Conservation (phyloP, 768 basidiomycete species). For the Xerocomus potaroensis region DNA sequence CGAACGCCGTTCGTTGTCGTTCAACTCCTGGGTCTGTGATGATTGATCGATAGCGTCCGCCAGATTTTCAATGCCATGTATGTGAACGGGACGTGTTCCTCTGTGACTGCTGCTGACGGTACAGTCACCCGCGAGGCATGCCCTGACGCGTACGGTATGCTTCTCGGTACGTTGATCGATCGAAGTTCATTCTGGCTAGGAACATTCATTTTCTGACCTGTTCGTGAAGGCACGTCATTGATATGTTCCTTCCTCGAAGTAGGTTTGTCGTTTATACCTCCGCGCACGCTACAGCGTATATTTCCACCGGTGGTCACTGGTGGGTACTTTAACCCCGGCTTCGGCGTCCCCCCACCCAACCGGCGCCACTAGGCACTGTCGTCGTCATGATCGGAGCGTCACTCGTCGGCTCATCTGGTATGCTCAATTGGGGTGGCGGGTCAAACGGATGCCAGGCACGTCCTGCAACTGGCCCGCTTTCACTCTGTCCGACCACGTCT, state of each 20-base stretch:
- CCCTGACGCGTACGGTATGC: slow-evolving; percentile 76
- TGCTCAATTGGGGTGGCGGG: slow-evolving; percentile 82
- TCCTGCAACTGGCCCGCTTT: slow-evolving; percentile 64
- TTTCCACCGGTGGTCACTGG: slow-evolving; percentile 83
- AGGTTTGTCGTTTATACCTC: slow-evolving; percentile 69
- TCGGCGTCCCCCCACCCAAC: not conserved
- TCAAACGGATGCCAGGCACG: slow-evolving; percentile 62
- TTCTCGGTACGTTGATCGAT: slow-evolving; percentile 49
- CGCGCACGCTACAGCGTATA: slow-evolving; percentile 54
- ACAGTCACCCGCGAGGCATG: slow-evolving; percentile 55
- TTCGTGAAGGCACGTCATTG: slow-evolving; percentile 57
- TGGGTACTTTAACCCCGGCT: slow-evolving; percentile 13
- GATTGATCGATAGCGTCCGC: not conserved
- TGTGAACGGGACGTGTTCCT: slow-evolving; percentile 71
- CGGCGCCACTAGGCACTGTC: slow-evolving; percentile 51
- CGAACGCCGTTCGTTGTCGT: slow-evolving; percentile 48
- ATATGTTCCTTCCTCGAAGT: slow-evolving; percentile 81
- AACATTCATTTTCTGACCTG: not conserved
- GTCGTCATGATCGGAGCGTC: slow-evolving; percentile 78
- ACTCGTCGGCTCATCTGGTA: slow-evolving; percentile 69
- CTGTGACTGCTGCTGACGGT: slow-evolving; percentile 53
- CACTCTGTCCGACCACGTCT: slow-evolving; percentile 64
- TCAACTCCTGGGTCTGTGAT: not conserved
- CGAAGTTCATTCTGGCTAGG: not conserved
- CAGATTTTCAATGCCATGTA: slow-evolving; percentile 79